Percentiles rank a stretch among this genome's conserved stretches.
Evolutionary conservation across 352 stramenopile species (phyloP).

Genomic region (Globisporangium cystogenes): DNA sequence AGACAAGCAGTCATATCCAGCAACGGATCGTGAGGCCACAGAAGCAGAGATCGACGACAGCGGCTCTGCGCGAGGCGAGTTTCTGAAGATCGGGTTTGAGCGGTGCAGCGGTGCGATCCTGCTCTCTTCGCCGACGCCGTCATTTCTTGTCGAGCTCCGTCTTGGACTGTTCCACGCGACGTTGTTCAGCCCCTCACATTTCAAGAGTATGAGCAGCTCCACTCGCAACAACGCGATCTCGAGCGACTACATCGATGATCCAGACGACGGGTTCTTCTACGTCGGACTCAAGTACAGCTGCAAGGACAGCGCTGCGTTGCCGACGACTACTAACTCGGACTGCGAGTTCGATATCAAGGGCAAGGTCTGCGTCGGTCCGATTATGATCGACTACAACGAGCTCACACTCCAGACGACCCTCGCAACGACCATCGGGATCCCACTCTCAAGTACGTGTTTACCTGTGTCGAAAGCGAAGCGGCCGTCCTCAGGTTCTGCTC

Average conservation of each 20-base stretch:
- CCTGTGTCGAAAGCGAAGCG: not conserved
- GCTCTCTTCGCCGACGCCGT: slow-evolving; percentile 23
- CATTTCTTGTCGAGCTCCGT: slow-evolving; percentile 50
- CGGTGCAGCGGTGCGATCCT: slow-evolving; percentile 42
- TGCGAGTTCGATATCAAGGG: slow-evolving; percentile 47
- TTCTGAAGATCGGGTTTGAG: slow-evolving; percentile 39
- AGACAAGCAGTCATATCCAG: not conserved
- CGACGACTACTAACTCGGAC: slow-evolving; percentile 8
- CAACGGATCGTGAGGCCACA: not conserved
- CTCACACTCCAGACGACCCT: slow-evolving; percentile 28
- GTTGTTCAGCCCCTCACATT: slow-evolving; percentile 21
- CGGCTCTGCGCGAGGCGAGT: slow-evolving; percentile 5
- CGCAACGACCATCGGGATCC: slow-evolving; percentile 7
- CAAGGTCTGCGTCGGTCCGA: slow-evolving; percentile 45
- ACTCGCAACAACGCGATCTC: slow-evolving; percentile 42
- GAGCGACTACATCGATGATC: slow-evolving; percentile 60
- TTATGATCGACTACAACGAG: slow-evolving; percentile 65
- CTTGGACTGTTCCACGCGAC: slow-evolving; percentile 42
- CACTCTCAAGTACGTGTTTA: not conserved
- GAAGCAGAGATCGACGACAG: not conserved
- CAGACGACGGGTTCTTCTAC: slow-evolving; percentile 66
- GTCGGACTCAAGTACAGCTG: slow-evolving; percentile 60
- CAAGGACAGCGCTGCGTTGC: slow-evolving; percentile 9
- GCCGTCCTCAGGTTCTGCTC: not conserved
- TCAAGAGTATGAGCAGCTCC: slow-evolving; percentile 1